Base-by-base conservation (phyloP, 2,329 filamentous ascomycete species). In the Tolypocladium ovalisporum region DNA sequence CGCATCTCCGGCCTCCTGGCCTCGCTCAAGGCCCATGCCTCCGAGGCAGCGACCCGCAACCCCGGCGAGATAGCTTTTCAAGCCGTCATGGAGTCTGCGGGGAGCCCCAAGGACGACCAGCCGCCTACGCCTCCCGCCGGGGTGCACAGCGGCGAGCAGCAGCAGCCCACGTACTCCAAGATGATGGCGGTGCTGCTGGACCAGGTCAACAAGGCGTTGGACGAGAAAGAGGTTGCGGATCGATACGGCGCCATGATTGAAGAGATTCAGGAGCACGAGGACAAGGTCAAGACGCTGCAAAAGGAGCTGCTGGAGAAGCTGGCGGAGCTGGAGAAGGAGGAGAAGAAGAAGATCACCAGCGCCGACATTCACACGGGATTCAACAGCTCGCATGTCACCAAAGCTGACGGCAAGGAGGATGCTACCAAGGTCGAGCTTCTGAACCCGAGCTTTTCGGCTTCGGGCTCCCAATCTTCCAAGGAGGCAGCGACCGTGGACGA, bases 161-260 rank as follows among this genome's bases (percentile, higher is more conserved):
- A 80, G 67, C 84, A 89, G 65, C 90, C 89, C 0, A 88, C 86
- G 17, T 99, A 96, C 69, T 94, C 90, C 42, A 90, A 95, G 77
- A 99, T 99, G 94, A 92, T 99, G 88, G 89, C 89, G n/a, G 85
- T 87, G n/a, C 74, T 99, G 65, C 82, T 97, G 24, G 94, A 99
- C 67, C 89, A 96, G 72, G 91, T 97, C 47, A 97, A 96, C 66
- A 80, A 83, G 73, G 85, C 89, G 54, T 79, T 96, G 39, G 89
- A 92, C 57, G 88, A 91, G 68, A 88, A 88, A 72, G 84, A 87
- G 60, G 79, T 82, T 0, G 79, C 82, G 24, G 82, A 86, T 63
- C 77, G 89, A 54, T 91, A 89, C 68, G 78, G 82, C 53, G 86
- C 82, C 55, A 97, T 95, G 76, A 78, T 95, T 34, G 80, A 82